These are phyloP conservation scores for Pseudogymnoascus sp. DNA, from an alignment of 2,329 filamentous ascomycete genomes.

Conservation along the genomic window DNA sequence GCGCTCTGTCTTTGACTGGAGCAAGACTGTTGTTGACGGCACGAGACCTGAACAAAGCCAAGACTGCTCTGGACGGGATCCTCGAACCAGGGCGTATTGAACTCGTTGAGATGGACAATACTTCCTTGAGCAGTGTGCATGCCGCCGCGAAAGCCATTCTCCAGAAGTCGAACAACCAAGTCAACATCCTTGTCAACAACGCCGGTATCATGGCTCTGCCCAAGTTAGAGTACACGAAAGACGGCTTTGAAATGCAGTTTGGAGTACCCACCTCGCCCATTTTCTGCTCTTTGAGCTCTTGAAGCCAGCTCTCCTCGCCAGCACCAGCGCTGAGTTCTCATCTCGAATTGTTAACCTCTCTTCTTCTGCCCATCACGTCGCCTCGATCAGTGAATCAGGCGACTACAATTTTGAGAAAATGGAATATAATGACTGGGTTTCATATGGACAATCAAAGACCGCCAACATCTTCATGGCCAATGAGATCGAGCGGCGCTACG, in stretches of 20 bases:
- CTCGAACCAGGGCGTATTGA: slow-evolving; percentile 29
- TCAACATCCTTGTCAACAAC: slow-evolving; percentile 28
- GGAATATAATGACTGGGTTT: slow-evolving; percentile 31
- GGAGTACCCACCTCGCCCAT: slow-evolving; percentile 45
- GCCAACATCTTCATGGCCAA: slow-evolving; percentile 41
- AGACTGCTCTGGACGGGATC: slow-evolving; percentile 31
- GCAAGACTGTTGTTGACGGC: slow-evolving; percentile 30
- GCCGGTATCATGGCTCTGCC: slow-evolving; percentile 21
- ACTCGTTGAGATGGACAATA: slow-evolving; percentile 30
- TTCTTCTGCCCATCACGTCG: slow-evolving; percentile 35
- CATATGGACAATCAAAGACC: slow-evolving; percentile 38
- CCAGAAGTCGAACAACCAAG: slow-evolving; percentile 19
- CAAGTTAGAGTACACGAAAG: slow-evolving; percentile 31
- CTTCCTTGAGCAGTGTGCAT: slow-evolving; percentile 28
- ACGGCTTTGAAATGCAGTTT: slow-evolving; percentile 44
- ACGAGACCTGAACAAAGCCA: slow-evolving; percentile 29
- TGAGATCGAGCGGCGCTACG: slow-evolving; percentile 39
- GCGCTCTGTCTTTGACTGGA: slow-evolving; percentile 29
- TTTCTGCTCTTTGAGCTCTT: slow-evolving; percentile 46
- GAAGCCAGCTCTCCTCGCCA: slow-evolving; percentile 34
- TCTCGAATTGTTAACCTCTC: slow-evolving; percentile 41
- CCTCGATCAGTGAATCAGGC: slow-evolving; percentile 35
- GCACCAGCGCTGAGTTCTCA: slow-evolving; percentile 31
- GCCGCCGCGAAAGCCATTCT: slow-evolving; percentile 25
- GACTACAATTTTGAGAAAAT: slow-evolving; percentile 22